phyloP scores from a whole-genome alignment of 768 basidiomycete species.

The Guyanaporus albipodus region DNA sequence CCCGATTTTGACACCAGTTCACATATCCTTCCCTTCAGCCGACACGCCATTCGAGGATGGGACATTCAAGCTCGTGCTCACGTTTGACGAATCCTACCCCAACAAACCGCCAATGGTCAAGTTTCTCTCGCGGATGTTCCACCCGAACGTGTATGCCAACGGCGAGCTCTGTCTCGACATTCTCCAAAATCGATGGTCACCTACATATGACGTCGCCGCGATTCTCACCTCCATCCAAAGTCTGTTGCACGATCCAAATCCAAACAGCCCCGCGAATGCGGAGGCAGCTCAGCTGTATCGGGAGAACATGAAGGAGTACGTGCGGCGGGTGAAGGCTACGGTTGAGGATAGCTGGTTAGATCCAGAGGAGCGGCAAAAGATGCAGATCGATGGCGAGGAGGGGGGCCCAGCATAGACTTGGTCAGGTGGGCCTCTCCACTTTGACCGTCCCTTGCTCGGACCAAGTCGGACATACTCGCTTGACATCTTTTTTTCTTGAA shows the following conservation, averaged over 20 bases:
- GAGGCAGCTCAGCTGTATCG: slow-evolving; percentile 96
- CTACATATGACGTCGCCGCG: slow-evolving; percentile 98
- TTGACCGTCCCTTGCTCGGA: too few relatives aligned
- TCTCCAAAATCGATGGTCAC: slow-evolving; percentile 97
- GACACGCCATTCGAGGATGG: slow-evolving; percentile 99
- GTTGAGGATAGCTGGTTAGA: slow-evolving; percentile 97
- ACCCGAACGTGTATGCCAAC: slow-evolving; percentile 98
- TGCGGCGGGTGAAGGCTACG: slow-evolving; percentile 85
- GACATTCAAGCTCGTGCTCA: slow-evolving; percentile 93
- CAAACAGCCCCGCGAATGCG: slow-evolving; percentile 96
- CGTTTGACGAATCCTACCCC: slow-evolving; percentile 97
- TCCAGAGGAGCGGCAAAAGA: slow-evolving; percentile 61
- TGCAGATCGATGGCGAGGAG: slow-evolving; percentile 36
- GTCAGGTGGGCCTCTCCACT: too few relatives aligned
- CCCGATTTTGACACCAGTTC: neutral
- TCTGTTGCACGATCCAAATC: slow-evolving; percentile 95
- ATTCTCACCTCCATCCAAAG: slow-evolving; percentile 97
- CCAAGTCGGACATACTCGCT: too few relatives aligned
- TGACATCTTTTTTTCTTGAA: too few relatives aligned
- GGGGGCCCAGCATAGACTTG: slow-evolving; percentile 1
- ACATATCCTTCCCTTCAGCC: slow-evolving; percentile 42
- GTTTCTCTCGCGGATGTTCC: slow-evolving; percentile 97
- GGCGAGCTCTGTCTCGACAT: slow-evolving; percentile 99
- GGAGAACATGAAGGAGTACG: slow-evolving; percentile 99
- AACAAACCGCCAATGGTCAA: slow-evolving; percentile 98